phyloP scores from a whole-genome alignment of 2,329 filamentous ascomycete genomes.

The Fusarium kyushuense region DNA sequence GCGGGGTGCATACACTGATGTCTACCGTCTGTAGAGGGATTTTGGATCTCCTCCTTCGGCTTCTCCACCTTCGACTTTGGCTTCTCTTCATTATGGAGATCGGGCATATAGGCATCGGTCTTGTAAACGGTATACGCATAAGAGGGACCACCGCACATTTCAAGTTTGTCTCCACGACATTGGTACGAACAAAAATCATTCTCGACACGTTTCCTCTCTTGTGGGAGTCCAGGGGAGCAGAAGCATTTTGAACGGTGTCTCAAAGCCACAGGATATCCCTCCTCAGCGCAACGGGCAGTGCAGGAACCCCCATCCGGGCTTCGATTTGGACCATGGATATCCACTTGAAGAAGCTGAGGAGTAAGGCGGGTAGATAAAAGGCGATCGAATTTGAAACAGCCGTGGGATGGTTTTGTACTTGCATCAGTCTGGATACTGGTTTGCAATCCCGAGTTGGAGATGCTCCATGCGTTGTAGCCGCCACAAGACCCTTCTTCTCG shows the following conservation, averaged over 20 bases:
- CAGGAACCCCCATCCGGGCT: background rate
- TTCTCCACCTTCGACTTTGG: fast-evolving
- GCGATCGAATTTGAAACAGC: background rate
- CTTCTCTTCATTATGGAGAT: background rate
- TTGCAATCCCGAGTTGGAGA: background rate
- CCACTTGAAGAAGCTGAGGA: background rate
- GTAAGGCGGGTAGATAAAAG: background rate
- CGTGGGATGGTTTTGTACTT: background rate
- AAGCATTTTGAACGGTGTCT: background rate
- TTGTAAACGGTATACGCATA: constrained; percentile 6
- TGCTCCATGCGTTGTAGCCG: background rate
- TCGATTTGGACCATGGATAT: background rate
- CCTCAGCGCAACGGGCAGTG: background rate
- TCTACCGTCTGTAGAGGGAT: background rate
- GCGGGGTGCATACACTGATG: constrained; percentile 8
- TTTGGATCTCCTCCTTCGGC: background rate
- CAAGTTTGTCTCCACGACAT: background rate
- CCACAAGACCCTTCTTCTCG: background rate
- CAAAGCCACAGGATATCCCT: background rate
- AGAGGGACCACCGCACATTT: constrained; percentile 9
- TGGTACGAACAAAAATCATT: background rate
- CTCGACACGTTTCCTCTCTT: background rate
- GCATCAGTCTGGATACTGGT: background rate
- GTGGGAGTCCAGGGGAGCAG: background rate
- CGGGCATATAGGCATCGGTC: background rate